Percentiles rank a stretch among this genome's conserved stretches.
These are phyloP conservation scores for Podaxis sp. DNA, from an alignment of 768 basidiomycete species.

Conservation along the genomic window DNA sequence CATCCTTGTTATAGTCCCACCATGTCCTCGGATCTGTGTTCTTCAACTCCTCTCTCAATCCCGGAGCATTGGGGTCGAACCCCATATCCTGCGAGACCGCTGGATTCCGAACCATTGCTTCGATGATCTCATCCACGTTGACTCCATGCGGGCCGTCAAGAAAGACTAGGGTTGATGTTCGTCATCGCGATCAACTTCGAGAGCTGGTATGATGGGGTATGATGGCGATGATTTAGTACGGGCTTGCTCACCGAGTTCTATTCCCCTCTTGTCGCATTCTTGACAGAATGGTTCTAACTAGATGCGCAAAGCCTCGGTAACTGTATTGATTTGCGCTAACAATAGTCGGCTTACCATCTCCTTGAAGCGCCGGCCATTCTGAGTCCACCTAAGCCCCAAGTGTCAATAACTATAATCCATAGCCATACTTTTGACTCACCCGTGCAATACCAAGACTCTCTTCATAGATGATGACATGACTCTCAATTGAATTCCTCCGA, in stretches of 20 bases:
- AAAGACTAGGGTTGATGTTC: neutral
- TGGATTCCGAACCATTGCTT: neutral
- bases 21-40: slow-evolving; percentile 62
- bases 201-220: neutral
- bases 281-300: slow-evolving; percentile 12
- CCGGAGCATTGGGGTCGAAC: slow-evolving; percentile 29
- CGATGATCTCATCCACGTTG: slow-evolving; percentile 10
- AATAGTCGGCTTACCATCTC: neutral
- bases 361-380: slow-evolving; percentile 9
- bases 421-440: neutral
- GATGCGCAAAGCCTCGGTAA: neutral
- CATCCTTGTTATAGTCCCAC: slow-evolving; percentile 61
- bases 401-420: neutral
- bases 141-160: slow-evolving; percentile 10
- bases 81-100: neutral
- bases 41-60: slow-evolving; percentile 30
- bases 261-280: slow-evolving; percentile 10
- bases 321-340: neutral
- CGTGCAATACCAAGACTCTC: slow-evolving; percentile 13
- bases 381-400: slow-evolving; percentile 1
- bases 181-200: neutral
- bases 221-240: neutral
- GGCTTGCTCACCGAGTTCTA: slow-evolving; percentile 8
- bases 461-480: neutral
- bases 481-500: too few relatives aligned